Evolutionary conservation across 2,329 filamentous ascomycete species (phyloP), one percentile per base, ranked within the genome.

Genomic region (Scedosporium aurantiacum): DNA sequence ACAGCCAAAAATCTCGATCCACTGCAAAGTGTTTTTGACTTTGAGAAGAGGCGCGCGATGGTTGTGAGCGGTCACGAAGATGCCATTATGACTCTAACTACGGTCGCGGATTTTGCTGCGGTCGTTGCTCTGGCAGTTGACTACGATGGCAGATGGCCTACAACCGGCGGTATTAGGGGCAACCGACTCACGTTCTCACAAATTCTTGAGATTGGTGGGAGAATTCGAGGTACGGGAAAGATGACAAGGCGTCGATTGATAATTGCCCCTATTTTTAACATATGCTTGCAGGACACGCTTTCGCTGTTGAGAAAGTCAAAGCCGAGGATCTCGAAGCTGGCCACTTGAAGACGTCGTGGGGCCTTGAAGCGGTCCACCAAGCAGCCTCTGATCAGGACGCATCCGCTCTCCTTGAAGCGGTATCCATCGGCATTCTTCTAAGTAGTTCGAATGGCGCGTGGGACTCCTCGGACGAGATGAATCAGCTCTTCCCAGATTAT

Each of bases 261-360:
- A 55, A 6, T 57, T 28, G 16, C 23, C 37, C 10, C 2, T 12
- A n/a, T 10, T 7, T 14, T 57, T 14, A 18, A 37, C 27, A 16
- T 6, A 12, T 37, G 32, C 32, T 8, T 37, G 14, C 43, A 47
- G 43, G 43, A 18, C n/a, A 12, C n/a, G 37, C 52, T 21, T 63
- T 64, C n/a, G 59, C 63, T 0, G 65, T 82, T 8, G 78, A 82
- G 4, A 73, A 72, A n/a, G 69, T 83, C 1, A 73, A 72, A 41
- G 60, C 73, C 0, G 72, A 75, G 58, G 80, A 84, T 65, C 74
- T 84, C 4, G 68, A 76, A 65, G 73, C 69, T 2, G 79, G 78
- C 10, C 6, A 25, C 7, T 5, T 58, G 12, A 47, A 58, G n/a
- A 47, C 57, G 18, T 58, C 57, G 37, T 58, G 57, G 57, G 2